These are phyloP conservation scores for Coccomyxa subellipsoidea DNA, from an alignment of 163 green algal genomes.

Conservation along the genomic window DNA sequence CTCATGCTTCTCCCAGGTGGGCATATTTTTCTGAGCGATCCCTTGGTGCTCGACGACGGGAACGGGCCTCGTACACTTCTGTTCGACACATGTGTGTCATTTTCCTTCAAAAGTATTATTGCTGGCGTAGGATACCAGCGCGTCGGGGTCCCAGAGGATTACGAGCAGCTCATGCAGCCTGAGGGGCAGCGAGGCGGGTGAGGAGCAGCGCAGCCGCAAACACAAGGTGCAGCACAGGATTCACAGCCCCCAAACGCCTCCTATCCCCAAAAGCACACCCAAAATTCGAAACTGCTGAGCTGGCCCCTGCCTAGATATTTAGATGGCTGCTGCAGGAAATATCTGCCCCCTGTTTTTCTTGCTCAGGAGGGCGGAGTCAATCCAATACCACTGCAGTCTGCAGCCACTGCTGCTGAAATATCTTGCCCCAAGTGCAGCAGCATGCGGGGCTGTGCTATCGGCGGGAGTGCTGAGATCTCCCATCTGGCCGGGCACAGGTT, in stretches of 20 bases:
- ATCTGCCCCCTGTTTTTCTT: no score
- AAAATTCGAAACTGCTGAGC: not conserved
- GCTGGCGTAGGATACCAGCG: not conserved
- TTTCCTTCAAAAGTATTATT: no score
- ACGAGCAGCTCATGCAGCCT: not conserved
- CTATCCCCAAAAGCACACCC: no score
- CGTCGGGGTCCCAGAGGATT: not conserved
- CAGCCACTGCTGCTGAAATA: no score
- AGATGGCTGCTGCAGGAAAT: not conserved
- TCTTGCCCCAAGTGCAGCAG: no score
- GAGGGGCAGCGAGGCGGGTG: not conserved
- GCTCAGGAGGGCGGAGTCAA: no score
- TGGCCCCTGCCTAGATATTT: not conserved
- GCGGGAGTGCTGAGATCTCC: not conserved
- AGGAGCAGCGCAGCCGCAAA: conserved; percentile 2
- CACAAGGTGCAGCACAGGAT: not conserved
- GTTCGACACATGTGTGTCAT: no score
- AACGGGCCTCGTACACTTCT: no score
- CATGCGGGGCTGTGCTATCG: no score
- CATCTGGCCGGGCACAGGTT: conserved; percentile 25
- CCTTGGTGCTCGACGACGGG: no score
- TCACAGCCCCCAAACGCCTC: no score
- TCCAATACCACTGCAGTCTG: no score
- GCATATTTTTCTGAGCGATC: not conserved
- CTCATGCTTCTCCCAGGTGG: not conserved